Evolutionary conservation across 768 basidiomycete genomes (phyloP), one percentile per base, ranked within the genome.

Genomic region (Tylopilus vinaceipallidus): DNA sequence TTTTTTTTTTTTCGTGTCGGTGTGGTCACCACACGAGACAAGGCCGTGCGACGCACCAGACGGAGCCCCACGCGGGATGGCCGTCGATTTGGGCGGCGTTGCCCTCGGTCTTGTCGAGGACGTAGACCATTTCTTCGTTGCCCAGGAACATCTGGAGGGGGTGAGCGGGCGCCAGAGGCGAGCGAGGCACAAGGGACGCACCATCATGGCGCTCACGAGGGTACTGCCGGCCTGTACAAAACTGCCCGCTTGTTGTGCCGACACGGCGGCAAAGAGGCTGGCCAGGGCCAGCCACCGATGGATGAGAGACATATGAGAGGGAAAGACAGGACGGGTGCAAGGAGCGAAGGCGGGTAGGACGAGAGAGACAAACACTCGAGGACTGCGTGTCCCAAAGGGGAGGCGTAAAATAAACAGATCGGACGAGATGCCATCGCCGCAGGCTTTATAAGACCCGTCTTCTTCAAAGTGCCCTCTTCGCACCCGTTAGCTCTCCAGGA

Each of bases 51-150:
- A 50, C 54, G 27, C 22, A 83, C 83, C 83, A 90, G 10, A 81
- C 81, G 0, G 85, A 67, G 7, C 79, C 88, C 81, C 84, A 87
- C 2, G 86, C 85, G 11, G 89, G 80, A 66, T 89, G 88, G 1
- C 81, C 81, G 52, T 77, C 74, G 48, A 90, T 73, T 54, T 77
- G 74, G 4, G 77, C 77, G 2, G 76, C 73, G 65, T 93, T 92
- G 20, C 80, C 81, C 62, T 92, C 86, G 6, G 84, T 81, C 71
- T 95, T 95, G 78, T 95, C 92, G 33, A 94, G 74, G 16, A 94
- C 86, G 71, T 93, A 95, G 27, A 95, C 86, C 66, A 83, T 88
- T 58, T 89, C 74, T 26, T 79, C 72, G 58, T 84, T 88, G 6
- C 88, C 90, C 39, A 92, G 69, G 64, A 92, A 91, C 80, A 87